A percentile compares a stretch with the other conserved stretches of the same genome.
These are phyloP conservation scores for Cutaneotrichosporon cutaneum DNA, from an alignment of 1,284 basidiomycete species.

Conservation along the genomic window DNA sequence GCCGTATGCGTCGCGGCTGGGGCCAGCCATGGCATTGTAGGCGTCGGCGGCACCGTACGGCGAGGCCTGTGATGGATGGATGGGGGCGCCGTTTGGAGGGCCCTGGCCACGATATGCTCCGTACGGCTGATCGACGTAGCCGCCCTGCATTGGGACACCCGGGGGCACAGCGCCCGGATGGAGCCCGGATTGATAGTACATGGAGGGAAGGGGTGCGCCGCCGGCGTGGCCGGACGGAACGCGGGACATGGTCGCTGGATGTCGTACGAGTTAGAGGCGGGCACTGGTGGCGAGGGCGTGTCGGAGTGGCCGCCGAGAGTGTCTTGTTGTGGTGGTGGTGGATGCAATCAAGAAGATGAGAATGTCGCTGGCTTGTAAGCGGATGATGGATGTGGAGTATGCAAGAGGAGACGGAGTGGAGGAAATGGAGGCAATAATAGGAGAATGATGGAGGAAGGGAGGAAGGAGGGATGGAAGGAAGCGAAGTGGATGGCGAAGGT, in stretches of 20 bases:
- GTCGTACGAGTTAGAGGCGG: not conserved
- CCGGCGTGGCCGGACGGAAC: slow-evolving; percentile 20
- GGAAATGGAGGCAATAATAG: not conserved
- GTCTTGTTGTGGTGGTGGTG: not conserved
- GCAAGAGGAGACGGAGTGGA: not conserved
- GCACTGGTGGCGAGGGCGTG: not conserved
- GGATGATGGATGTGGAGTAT: not conserved
- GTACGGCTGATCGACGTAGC: slow-evolving; percentile 20
- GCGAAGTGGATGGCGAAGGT: not conserved
- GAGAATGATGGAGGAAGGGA: not conserved
- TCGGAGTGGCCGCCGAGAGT: not conserved
- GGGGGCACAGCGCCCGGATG: slow-evolving; percentile 13
- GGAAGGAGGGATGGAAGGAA: not conserved
- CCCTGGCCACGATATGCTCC: slow-evolving; percentile 5
- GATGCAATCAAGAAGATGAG: not conserved
- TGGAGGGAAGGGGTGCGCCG: slow-evolving; percentile 16
- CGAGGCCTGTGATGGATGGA: not conserved
- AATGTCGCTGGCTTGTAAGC: not conserved
- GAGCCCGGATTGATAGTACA: slow-evolving; percentile 18
- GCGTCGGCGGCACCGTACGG: slow-evolving; percentile 1
- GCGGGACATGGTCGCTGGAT: slow-evolving; percentile 18
- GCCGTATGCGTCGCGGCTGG: slow-evolving; percentile 21
- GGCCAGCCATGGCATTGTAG: slow-evolving; percentile 24
- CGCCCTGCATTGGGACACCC: slow-evolving; percentile 12
- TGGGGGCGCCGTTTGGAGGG: slow-evolving; percentile 1